A percentile compares a stretch with the other conserved stretches of the same genome.
Conservation (phyloP, 2,329 filamentous ascomycete genomes). For the Penicillium sp. region DNA sequence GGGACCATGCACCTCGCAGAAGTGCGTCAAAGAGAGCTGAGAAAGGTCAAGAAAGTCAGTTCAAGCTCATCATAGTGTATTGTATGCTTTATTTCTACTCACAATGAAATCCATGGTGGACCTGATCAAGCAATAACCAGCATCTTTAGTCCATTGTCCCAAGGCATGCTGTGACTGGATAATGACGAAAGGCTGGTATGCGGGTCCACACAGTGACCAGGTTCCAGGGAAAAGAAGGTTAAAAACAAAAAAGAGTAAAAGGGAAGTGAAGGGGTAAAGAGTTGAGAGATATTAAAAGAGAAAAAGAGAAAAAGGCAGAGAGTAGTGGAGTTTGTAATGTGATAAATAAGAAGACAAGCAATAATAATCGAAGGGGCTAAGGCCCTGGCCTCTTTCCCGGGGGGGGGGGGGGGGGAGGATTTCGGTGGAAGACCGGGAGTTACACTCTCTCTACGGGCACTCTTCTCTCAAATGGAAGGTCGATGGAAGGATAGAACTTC, state of each 20-base stretch:
- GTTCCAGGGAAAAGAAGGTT: constrained; percentile 19
- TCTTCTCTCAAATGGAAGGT: constrained; percentile 5
- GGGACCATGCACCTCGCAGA: constrained; percentile 63
- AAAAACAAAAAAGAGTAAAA: neutral
- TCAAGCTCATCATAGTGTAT: neutral
- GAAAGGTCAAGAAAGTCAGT: constrained; percentile 38
- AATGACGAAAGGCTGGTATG: constrained; percentile 27
- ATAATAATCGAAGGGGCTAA: constrained; percentile 13
- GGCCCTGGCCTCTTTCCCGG: neutral
- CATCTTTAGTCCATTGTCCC: constrained; percentile 35
- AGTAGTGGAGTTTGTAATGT: neutral
- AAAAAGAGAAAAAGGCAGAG: neutral
- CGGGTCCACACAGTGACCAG: constrained; percentile 20
- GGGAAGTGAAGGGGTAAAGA: constrained; percentile 4
- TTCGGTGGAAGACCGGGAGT: constrained; percentile 20
- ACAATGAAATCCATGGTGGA: constrained; percentile 49
- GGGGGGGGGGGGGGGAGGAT: constrained; percentile 4
- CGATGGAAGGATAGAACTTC: constrained; percentile 5
- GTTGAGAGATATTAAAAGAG: constrained; percentile 4
- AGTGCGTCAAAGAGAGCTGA: constrained; percentile 62
- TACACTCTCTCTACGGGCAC: neutral
- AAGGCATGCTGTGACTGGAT: constrained; percentile 29
- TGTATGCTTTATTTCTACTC: constrained; percentile 23
- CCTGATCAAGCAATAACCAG: constrained; percentile 7
- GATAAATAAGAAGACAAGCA: constrained; percentile 11